A percentile compares a stretch with the other conserved stretches of the same genome.
Conservation (phyloP, 2,329 filamentous ascomycete species). For the Colletotrichum sp. region DNA sequence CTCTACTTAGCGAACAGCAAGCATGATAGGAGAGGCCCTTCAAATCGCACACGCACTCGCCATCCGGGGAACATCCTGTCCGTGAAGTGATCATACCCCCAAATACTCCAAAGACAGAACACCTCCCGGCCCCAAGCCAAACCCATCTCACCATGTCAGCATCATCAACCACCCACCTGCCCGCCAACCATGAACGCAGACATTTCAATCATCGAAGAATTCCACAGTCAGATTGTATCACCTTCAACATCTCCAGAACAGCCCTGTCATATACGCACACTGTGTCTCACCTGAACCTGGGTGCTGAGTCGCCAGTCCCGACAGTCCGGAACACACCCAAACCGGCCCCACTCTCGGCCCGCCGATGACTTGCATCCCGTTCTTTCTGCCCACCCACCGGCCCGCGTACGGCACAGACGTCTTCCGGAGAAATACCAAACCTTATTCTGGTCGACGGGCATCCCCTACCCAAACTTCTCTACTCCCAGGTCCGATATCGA, state of each 20-base stretch:
- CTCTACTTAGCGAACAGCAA: background rate
- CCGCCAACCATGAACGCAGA: too few species aligned
- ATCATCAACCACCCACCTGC: too few species aligned
- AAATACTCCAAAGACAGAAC: background rate
- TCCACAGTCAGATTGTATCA: background rate
- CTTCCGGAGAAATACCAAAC: background rate
- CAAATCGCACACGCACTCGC: background rate
- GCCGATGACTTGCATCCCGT: background rate
- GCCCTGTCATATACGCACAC: background rate
- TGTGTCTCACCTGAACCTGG: background rate
- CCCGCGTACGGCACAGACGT: background rate
- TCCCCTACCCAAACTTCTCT: background rate
- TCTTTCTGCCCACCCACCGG: background rate
- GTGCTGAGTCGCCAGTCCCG: background rate
- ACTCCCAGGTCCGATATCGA: background rate
- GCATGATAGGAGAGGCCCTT: background rate
- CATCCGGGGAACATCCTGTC: rapidly evolving
- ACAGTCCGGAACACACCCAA: background rate
- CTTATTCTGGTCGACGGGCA: background rate
- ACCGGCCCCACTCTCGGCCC: background rate
- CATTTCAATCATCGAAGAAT: background rate
- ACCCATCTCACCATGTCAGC: too few species aligned
- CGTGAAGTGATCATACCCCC: background rate
- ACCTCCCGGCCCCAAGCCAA: background rate
- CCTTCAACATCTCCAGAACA: background rate